Evolutionary conservation across 495 filamentous ascomycete species (phyloP).

Genomic region (Tetracladium setigerum): DNA sequence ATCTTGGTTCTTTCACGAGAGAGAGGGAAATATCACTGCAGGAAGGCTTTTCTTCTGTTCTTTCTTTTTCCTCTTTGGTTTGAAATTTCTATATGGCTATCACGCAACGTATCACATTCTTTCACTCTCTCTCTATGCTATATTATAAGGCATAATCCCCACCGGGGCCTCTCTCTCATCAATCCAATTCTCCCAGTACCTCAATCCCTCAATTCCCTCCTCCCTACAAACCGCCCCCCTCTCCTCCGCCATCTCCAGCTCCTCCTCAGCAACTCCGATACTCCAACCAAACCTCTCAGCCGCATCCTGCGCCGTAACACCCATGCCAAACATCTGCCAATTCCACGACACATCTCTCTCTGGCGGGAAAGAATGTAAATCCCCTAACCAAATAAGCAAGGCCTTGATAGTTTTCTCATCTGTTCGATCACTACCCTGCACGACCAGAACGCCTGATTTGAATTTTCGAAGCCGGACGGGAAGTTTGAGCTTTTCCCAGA

Average conservation of each 20-base stretch:
- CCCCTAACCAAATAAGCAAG: constrained; percentile 68
- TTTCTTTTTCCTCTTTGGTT: too few relatives aligned
- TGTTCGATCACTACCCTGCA: constrained; percentile 79
- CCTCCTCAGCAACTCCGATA: constrained; percentile 92
- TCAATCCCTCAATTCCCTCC: constrained; percentile 72
- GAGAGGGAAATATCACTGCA: too few relatives aligned
- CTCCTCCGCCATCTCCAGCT: constrained; percentile 95
- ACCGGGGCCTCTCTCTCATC: constrained; percentile 8
- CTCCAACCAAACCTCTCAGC: constrained; percentile 96
- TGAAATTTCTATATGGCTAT: too few relatives aligned
- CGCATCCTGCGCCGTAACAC: constrained; percentile 82
- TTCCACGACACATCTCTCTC: constrained; percentile 63
- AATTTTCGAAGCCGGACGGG: constrained; percentile 84
- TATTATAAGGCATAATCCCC: too few relatives aligned
- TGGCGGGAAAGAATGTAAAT: constrained; percentile 58
- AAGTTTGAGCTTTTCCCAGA: constrained; percentile 85
- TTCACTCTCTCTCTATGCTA: too few relatives aligned
- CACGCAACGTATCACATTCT: too few relatives aligned
- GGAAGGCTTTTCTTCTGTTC: too few relatives aligned
- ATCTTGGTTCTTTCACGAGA: too few relatives aligned
- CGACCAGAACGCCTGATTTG: constrained; percentile 85
- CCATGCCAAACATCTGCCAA: constrained; percentile 67
- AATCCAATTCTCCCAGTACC: constrained; percentile 70
- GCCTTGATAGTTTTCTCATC: constrained; percentile 82
- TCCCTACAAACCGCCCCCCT: constrained; percentile 76